A percentile compares a stretch with the other conserved stretches of the same genome.
Conservation (phyloP, 257 asterid species). For the Solanum pennellii region DNA sequence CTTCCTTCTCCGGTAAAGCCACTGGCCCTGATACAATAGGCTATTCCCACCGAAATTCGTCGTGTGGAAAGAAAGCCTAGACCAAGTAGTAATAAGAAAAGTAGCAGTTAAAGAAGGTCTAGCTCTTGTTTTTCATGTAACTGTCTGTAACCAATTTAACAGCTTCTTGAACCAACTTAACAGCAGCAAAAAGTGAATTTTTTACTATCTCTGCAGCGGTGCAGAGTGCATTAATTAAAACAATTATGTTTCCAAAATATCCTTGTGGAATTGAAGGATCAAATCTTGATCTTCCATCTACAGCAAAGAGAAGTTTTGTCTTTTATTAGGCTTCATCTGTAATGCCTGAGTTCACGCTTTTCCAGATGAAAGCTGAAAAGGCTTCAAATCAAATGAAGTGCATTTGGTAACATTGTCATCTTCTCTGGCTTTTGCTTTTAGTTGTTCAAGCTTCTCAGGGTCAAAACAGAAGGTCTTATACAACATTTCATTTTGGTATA, state of each 20-base stretch:
- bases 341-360: conserved; percentile 54
- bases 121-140: conserved; percentile 59
- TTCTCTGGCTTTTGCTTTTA: conserved; percentile 37
- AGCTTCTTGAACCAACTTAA: conserved; percentile 53
- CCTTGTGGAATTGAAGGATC: conserved; percentile 57
- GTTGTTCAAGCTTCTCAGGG: conserved; percentile 50
- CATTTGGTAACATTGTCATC: conserved; percentile 36
- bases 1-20: conserved; percentile 76
- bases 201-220: conserved; percentile 43
- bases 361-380: conserved; percentile 73
- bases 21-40: conserved; percentile 69
- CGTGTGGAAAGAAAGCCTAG: conserved; percentile 61
- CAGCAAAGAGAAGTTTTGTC: conserved; percentile 77
- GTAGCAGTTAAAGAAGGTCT: conserved; percentile 78
- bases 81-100: conserved; percentile 78
- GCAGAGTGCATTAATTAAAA: conserved; percentile 54
- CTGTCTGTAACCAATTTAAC: conserved; percentile 53
- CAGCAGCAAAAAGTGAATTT: conserved; percentile 41
- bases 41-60: conserved; percentile 84
- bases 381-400: conserved; percentile 84
- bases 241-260: conserved; percentile 79
- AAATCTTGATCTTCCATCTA: conserved; percentile 67
- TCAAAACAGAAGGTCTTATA: conserved; percentile 63
- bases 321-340: conserved; percentile 46
- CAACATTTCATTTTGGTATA: conserved; percentile 52